phyloP scores from a whole-genome alignment of 352 stramenopile species.

The Globisporangium canariense region DNA sequence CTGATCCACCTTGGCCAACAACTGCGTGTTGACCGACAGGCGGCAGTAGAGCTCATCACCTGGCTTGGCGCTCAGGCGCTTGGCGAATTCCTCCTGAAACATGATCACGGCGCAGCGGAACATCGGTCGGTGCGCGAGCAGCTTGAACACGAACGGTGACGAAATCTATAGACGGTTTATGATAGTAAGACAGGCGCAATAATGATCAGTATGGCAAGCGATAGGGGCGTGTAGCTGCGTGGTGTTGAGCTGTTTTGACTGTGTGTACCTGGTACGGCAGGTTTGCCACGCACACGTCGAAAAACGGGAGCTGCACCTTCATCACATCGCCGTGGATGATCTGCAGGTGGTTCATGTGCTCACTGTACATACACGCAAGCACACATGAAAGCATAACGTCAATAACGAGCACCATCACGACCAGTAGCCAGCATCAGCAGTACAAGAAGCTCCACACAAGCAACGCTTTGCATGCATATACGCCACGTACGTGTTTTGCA shows the following conservation, averaged over 20 bases:
- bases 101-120: conserved; percentile 99
- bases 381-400: neutral
- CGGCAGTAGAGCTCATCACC: conserved; percentile 98
- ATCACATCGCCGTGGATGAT: conserved; percentile 99
- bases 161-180: conserved; percentile 85
- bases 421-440: neutral
- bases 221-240: neutral
- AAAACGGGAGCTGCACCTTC: conserved; percentile 98
- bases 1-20: conserved; percentile 98
- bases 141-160: conserved; percentile 98
- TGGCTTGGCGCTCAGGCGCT: conserved; percentile 96
- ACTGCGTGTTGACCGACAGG: conserved; percentile 98
- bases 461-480: neutral
- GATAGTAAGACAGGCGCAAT: neutral
- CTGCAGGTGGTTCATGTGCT: conserved; percentile 93
- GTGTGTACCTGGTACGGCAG: conserved; percentile 92
- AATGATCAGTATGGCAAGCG: neutral
- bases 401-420: neutral
- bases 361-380: conserved; percentile 26
- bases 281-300: conserved; percentile 99
- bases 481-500: conserved; percentile 91
- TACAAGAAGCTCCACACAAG: neutral
- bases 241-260: conserved; percentile 91
- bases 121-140: conserved; percentile 96
- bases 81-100: conserved; percentile 99